These are phyloP conservation scores for Pseudonitzschia multistriata DNA, from an alignment of 108 stramenopile genomes.

Conservation along the genomic window DNA sequence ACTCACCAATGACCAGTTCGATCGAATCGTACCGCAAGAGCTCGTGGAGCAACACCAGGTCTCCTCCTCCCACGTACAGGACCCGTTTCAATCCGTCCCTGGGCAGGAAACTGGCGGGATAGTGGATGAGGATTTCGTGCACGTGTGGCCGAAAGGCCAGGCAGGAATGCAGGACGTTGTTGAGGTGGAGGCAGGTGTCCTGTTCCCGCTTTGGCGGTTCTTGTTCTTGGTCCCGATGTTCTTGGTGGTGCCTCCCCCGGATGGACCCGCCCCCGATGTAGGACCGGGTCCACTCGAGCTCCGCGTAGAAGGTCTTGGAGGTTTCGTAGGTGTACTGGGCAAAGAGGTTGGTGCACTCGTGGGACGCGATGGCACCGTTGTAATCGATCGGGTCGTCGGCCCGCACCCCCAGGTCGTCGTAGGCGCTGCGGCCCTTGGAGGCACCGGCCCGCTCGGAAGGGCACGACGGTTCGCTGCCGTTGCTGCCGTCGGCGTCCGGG, in stretches of 20 bases:
- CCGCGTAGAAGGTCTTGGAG: neutral
- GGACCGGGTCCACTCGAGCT: slow-evolving; percentile 6
- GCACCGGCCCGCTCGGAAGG: neutral
- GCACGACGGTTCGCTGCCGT: neutral
- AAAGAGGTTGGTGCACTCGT: slow-evolving; percentile 3
- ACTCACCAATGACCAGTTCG: slow-evolving; percentile 57
- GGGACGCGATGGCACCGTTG: neutral
- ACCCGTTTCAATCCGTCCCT: slow-evolving; percentile 20
- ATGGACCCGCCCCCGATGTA: slow-evolving; percentile 8
- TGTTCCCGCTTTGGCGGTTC: slow-evolving; percentile 1
- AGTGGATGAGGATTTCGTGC: slow-evolving; percentile 77
- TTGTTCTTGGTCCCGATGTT: neutral
- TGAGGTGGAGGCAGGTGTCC: slow-evolving; percentile 62
- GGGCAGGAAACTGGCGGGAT: slow-evolving; percentile 71
- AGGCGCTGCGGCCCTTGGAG: neutral
- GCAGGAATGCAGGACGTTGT: slow-evolving; percentile 75
- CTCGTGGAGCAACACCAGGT: slow-evolving; percentile 58
- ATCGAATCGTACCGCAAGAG: slow-evolving; percentile 50
- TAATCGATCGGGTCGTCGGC: neutral
- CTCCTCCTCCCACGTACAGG: slow-evolving; percentile 58
- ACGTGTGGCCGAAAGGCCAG: slow-evolving; percentile 78
- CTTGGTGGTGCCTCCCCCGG: too few species aligned
- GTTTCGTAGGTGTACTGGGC: neutral
- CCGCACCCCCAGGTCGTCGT: neutral
- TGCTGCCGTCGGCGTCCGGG: neutral